Percentiles rank a stretch among this genome's conserved stretches.
These are phyloP conservation scores for Zoysia pacifica DNA, from an alignment of 176 grass and related monocot genomes.

Conservation along the genomic window DNA sequence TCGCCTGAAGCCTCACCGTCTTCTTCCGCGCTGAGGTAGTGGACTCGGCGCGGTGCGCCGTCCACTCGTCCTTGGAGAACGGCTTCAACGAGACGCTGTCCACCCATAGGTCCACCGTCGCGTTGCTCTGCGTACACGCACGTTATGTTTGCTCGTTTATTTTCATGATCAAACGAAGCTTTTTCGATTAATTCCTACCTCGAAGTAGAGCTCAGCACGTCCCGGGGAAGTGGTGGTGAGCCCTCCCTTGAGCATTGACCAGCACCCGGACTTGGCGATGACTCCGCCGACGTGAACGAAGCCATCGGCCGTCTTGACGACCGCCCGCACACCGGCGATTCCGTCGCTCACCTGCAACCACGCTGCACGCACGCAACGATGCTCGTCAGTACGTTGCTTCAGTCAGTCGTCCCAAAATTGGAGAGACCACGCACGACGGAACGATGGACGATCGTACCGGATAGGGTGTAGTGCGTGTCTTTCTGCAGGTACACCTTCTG, in stretches of 20 bases:
- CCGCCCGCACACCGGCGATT: conserved; percentile 46
- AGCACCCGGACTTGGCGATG: conserved; percentile 64
- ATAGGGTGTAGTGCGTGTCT: conserved; percentile 74
- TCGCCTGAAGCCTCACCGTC: conserved; percentile 50
- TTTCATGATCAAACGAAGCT: too few species aligned
- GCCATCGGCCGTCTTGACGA: conserved; percentile 57
- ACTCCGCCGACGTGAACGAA: conserved; percentile 54
- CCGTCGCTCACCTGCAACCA: conserved; percentile 71
- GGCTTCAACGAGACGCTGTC: conserved; percentile 79
- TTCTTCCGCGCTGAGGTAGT: conserved; percentile 30
- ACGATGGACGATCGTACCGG: conserved; percentile 40
- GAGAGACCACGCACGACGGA: neutral
- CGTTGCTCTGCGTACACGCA: conserved; percentile 50
- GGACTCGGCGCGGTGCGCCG: conserved; percentile 54
- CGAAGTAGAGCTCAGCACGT: conserved; percentile 71
- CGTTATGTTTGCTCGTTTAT: too few species aligned
- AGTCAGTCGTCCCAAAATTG: neutral
- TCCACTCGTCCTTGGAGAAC: conserved; percentile 73
- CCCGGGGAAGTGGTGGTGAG: conserved; percentile 63
- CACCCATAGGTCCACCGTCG: conserved; percentile 65
- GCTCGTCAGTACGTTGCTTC: neutral
- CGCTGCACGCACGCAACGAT: conserved; percentile 34
- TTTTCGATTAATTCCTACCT: conserved; percentile 33
- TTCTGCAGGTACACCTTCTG: conserved; percentile 77
- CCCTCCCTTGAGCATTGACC: conserved; percentile 96